Evolutionary conservation across 2,329 filamentous ascomycete genomes (phyloP).

Genomic region (Chalaropsis ovoidea): DNA sequence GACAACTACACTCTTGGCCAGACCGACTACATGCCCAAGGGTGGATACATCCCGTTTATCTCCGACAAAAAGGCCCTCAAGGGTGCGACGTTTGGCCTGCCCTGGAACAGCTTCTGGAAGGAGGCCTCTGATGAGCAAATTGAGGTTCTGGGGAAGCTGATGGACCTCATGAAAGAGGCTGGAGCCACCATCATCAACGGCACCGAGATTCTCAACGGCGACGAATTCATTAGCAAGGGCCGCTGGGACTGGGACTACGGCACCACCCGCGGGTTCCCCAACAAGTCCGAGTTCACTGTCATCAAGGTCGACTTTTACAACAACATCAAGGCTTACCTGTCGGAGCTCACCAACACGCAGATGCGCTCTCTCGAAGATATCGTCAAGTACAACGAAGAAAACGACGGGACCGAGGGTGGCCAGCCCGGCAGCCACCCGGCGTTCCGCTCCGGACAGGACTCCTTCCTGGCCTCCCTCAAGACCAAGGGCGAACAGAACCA

Average conservation of each 20-base stretch:
- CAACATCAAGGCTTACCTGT: constrained; percentile 51
- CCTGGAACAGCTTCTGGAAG: constrained; percentile 62
- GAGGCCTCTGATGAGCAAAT: constrained; percentile 48
- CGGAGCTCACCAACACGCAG: constrained; percentile 50
- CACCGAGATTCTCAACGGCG: constrained; percentile 55
- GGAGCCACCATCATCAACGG: constrained; percentile 60
- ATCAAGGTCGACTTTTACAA: constrained; percentile 62
- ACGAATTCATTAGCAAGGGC: constrained; percentile 51
- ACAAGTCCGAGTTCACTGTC: constrained; percentile 64
- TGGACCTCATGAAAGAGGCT: constrained; percentile 43
- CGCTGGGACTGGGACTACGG: constrained; percentile 72
- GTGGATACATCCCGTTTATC: constrained; percentile 50
- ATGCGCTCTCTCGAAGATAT: constrained; percentile 54
- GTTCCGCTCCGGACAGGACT: constrained; percentile 61
- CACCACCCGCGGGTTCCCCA: constrained; percentile 49
- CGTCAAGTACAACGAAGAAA: constrained; percentile 53
- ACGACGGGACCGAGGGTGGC: constrained; percentile 58
- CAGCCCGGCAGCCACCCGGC: constrained; percentile 48
- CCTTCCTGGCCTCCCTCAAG: constrained; percentile 53
- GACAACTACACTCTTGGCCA: constrained; percentile 59
- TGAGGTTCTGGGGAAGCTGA: constrained; percentile 37
- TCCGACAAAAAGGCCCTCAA: constrained; percentile 44
- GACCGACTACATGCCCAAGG: constrained; percentile 41
- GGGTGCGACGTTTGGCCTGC: constrained; percentile 57
- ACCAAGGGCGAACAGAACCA: constrained; percentile 52